Evolutionary conservation across 2,329 filamentous ascomycete genomes (phyloP).

Genomic region (Ophiostoma australiae): DNA sequence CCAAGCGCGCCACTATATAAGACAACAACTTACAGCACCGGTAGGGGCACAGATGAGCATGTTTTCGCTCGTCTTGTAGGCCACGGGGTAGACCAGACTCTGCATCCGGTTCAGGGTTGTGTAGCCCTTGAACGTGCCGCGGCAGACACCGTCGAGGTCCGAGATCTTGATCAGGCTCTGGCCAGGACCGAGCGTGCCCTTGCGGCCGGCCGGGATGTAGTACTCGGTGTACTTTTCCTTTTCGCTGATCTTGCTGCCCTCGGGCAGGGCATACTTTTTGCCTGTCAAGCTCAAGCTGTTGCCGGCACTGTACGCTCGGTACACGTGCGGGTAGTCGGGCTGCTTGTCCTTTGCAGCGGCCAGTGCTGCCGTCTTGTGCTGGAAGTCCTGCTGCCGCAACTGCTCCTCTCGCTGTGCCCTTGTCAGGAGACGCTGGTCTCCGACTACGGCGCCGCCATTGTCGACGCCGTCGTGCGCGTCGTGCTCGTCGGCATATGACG

Average conservation of each 20-base stretch:
- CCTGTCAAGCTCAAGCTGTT: slow-evolving; percentile 79
- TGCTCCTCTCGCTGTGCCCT: slow-evolving; percentile 73
- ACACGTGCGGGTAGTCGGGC: slow-evolving; percentile 87
- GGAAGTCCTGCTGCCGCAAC: slow-evolving; percentile 67
- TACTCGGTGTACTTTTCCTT: slow-evolving; percentile 83
- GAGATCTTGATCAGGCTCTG: slow-evolving; percentile 73
- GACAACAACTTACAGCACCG: slow-evolving; percentile 54
- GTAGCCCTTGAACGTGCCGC: slow-evolving; percentile 90
- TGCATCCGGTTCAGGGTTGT: slow-evolving; percentile 96
- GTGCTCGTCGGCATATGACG: slow-evolving; percentile 30
- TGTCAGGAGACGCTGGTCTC: slow-evolving; percentile 57
- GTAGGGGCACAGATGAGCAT: slow-evolving; percentile 98
- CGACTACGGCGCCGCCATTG: slow-evolving; percentile 32
- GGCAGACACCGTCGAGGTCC: slow-evolving; percentile 83
- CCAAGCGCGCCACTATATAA: not conserved
- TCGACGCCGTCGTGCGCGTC: slow-evolving; percentile 29
- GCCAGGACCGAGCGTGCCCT: slow-evolving; percentile 66
- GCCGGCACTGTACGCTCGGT: slow-evolving; percentile 74
- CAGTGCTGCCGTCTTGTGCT: slow-evolving; percentile 75
- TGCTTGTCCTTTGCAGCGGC: slow-evolving; percentile 67
- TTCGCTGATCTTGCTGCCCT: slow-evolving; percentile 67
- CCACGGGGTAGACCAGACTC: slow-evolving; percentile 89
- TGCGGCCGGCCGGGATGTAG: slow-evolving; percentile 73
- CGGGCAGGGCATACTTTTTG: slow-evolving; percentile 74
- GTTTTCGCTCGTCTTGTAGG: slow-evolving; percentile 93